A percentile compares a stretch with the other conserved stretches of the same genome.
These are phyloP conservation scores for Scheffersomyces coipomensis DNA, from an alignment of 805 yeast genomes.

Conservation along the genomic window DNA sequence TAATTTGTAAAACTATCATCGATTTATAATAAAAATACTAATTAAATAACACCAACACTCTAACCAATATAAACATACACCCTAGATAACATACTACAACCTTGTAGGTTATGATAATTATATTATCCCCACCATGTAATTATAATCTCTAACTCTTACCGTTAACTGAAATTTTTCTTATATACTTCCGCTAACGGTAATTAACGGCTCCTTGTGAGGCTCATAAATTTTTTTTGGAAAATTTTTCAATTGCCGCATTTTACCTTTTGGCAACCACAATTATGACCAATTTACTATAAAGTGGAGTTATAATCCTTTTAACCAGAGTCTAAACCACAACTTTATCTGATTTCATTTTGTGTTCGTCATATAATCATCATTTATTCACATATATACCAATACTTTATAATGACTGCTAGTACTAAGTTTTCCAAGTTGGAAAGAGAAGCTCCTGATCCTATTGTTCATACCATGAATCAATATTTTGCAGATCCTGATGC, in stretches of 20 bases:
- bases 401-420: constrained; percentile 13
- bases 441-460: constrained; percentile 27
- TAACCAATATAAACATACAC: no score
- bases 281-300: not conserved
- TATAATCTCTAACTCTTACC: not conserved
- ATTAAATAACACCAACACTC: no score
- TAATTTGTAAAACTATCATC: no score
- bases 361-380: no score
- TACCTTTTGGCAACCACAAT: constrained; percentile 1
- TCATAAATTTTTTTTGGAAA: no score
- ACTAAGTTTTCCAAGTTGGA: constrained; percentile 15
- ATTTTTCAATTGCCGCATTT: not conserved
- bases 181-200: not conserved
- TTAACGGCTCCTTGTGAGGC: not conserved
- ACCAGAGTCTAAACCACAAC: no score
- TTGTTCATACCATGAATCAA: constrained; percentile 17
- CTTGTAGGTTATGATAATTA: not conserved
- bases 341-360: no score
- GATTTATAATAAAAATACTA: no score
- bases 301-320: not conserved
- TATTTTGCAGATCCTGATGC: constrained; percentile 26
- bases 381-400: not conserved
- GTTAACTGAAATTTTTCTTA: not conserved
- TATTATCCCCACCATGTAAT: no score
- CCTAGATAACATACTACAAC: not conserved